Evolutionary conservation across 225 moss, liverwort and hornwort genomes (phyloP).

Genomic region (Asterella californica): DNA sequence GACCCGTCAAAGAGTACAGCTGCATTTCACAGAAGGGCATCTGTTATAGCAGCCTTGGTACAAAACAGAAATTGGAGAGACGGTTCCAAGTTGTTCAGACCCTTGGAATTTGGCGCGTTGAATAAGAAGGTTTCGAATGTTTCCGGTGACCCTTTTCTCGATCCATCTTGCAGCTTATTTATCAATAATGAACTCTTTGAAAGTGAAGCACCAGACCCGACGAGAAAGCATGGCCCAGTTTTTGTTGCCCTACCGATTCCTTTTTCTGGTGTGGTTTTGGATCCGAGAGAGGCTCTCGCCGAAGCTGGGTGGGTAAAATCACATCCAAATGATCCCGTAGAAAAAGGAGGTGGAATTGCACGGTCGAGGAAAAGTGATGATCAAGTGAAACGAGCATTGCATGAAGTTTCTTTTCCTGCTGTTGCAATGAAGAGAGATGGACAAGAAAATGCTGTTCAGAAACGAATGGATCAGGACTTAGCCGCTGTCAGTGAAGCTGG

Average conservation of each 20-base stretch:
- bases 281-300: slow-evolving; percentile 19
- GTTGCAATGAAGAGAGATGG: background rate
- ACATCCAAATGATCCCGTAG: slow-evolving; percentile 22
- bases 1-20: background rate
- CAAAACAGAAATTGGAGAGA: background rate
- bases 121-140: background rate
- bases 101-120: background rate
- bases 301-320: slow-evolving; percentile 24
- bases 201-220: background rate
- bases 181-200: slow-evolving; percentile 27
- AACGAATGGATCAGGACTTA: background rate
- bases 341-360: background rate
- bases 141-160: slow-evolving; percentile 20
- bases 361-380: background rate
- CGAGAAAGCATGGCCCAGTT: background rate
- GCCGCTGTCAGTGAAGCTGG: background rate
- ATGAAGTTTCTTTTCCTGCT: background rate
- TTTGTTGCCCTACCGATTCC: slow-evolving; percentile 22
- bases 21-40: slow-evolving; percentile 10
- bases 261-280: slow-evolving; percentile 16
- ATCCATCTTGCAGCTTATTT: slow-evolving; percentile 23
- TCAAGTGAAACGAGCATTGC: background rate
- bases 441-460: background rate
- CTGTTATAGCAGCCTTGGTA: slow-evolving; percentile 16
- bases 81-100: slow-evolving; percentile 3